Evolutionary conservation across 495 filamentous ascomycete species (phyloP).

Genomic region (Extremus antarcticus): DNA sequence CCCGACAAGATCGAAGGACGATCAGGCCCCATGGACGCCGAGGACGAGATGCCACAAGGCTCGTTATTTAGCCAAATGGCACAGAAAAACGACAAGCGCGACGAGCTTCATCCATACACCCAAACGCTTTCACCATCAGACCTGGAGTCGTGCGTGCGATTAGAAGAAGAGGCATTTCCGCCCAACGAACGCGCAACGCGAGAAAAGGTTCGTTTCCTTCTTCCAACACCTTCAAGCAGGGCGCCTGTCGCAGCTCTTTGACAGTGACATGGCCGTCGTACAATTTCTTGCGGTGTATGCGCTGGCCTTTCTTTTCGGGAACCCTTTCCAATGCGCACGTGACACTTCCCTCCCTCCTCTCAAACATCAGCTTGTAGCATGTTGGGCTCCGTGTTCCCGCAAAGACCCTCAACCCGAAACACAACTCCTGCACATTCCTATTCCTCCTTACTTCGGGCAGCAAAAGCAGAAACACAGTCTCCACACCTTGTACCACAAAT

Average conservation of each 20-base stretch:
- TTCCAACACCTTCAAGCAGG: not conserved
- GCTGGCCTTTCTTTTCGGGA: slow-evolving; percentile 4
- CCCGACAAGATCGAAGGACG: slow-evolving; percentile 16
- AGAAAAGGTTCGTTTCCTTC: slow-evolving; percentile 58
- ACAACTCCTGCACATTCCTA: not conserved
- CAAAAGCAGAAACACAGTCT: slow-evolving; percentile 1
- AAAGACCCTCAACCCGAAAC: not conserved
- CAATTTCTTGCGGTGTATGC: slow-evolving; percentile 3
- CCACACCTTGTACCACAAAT: too few species aligned
- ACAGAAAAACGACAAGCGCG: slow-evolving; percentile 3
- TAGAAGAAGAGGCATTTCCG: slow-evolving; percentile 68
- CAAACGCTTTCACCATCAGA: slow-evolving; percentile 62
- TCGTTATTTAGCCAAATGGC: not conserved
- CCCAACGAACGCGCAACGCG: slow-evolving; percentile 58
- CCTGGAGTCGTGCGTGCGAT: slow-evolving; percentile 59
- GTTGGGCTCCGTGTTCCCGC: not conserved
- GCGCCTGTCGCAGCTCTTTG: not conserved
- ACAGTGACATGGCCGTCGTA: not conserved
- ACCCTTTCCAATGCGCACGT: not conserved
- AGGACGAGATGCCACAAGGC: slow-evolving; percentile 9
- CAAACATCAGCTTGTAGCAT: not conserved
- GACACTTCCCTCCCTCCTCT: too few species aligned
- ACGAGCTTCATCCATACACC: slow-evolving; percentile 55
- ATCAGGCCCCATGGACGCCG: slow-evolving; percentile 5
- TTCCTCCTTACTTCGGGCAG: slow-evolving; percentile 4